Conservation (phyloP, 345 rosid genomes). For the Brassica nigra region DNA sequence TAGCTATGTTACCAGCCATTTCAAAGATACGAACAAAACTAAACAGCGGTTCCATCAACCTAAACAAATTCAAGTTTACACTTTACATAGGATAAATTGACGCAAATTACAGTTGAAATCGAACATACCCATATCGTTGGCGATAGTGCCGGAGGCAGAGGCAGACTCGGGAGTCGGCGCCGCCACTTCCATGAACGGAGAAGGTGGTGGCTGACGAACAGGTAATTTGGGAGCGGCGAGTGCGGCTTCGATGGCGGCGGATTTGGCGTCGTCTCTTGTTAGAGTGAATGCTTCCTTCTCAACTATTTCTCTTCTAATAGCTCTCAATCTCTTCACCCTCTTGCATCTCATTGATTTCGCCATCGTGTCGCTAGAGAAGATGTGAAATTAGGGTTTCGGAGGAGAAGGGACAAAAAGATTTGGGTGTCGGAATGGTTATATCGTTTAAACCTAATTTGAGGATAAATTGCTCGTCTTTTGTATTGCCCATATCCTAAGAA, state of each 20-base stretch:
- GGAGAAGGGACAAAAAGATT: neutral
- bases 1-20: neutral
- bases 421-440: conserved; percentile 15
- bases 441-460: conserved; percentile 35
- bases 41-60: neutral
- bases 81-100: neutral
- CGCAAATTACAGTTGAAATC: neutral
- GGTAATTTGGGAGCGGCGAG: conserved; percentile 82
- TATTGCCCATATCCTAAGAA: neutral
- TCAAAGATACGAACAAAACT: neutral
- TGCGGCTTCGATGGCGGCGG: conserved; percentile 81
- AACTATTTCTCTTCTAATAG: conserved; percentile 80
- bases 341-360: conserved; percentile 95
- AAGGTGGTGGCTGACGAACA: conserved; percentile 47
- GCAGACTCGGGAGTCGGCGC: conserved; percentile 15
- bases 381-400: conserved; percentile 19
- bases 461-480: neutral
- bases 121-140: conserved; percentile 49
- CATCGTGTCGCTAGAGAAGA: conserved; percentile 41
- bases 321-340: conserved; percentile 89
- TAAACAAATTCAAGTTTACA: neutral
- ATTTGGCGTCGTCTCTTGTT: conserved; percentile 83
- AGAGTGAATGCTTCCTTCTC: conserved; percentile 56
- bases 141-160: conserved; percentile 12
- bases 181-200: conserved; percentile 57